These are phyloP conservation scores for Eucalyptus pauciflora DNA, from an alignment of 345 rosid genomes.

Conservation along the genomic window DNA sequence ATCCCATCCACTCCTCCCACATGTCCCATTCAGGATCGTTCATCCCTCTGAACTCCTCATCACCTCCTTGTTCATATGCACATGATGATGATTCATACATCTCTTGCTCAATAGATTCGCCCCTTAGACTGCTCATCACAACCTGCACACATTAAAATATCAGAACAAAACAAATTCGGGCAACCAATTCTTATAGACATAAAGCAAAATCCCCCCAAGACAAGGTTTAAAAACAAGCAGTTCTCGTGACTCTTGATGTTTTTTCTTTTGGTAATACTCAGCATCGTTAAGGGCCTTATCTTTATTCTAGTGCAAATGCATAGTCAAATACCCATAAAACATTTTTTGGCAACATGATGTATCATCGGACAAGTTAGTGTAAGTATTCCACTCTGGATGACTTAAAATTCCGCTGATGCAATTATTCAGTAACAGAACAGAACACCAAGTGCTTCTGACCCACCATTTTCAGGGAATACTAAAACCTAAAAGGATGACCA, in stretches of 20 bases:
- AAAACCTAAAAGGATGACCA: neutral
- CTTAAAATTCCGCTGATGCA: neutral
- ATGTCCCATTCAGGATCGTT: slow-evolving; percentile 59
- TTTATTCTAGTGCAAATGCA: neutral
- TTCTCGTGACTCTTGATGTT: neutral
- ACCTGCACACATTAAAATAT: slow-evolving; percentile 11
- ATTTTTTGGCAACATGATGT: neutral
- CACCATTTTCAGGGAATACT: neutral
- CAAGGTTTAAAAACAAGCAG: neutral
- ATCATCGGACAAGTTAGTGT: neutral
- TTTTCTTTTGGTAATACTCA: neutral
- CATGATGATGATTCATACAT: slow-evolving; percentile 16
- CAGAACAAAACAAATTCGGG: neutral
- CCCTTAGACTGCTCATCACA: slow-evolving; percentile 59
- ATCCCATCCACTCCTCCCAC: slow-evolving; percentile 99
- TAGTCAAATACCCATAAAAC: neutral
- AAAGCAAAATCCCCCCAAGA: neutral
- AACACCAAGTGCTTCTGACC: neutral
- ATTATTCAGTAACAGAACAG: neutral
- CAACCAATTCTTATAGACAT: neutral
- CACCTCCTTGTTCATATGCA: slow-evolving; percentile 9
- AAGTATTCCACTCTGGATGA: neutral
- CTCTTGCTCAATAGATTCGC: slow-evolving; percentile 9
- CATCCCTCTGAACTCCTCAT: slow-evolving; percentile 55
- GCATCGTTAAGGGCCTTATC: neutral